Evolutionary conservation across 257 asterid genomes (phyloP), one percentile per base, ranked within the genome.

Genomic region (Ballota nigra): DNA sequence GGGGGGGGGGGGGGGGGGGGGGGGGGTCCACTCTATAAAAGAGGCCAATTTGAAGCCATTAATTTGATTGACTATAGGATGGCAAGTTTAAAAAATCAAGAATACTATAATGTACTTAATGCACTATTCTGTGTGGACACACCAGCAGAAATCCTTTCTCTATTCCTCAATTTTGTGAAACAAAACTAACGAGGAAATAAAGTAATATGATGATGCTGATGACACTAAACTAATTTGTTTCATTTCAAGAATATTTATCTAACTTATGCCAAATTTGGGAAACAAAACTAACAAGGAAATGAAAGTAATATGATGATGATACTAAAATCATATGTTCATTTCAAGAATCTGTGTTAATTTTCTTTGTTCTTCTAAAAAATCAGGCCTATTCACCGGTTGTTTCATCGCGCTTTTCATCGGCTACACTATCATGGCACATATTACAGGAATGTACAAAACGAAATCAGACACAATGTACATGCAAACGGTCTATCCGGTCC

Each of bases 401-500:
- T 93, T 91, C 75, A 26, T 87, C 0, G 97, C 96, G 4, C 91
- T 93, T 36, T 76, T 89, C 65, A 64, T 87, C 15, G 98, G 98
- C 70, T 93, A 93, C 43, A 81, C 80, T 41, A 83, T 91, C 81
- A 83, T 91, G 92, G 96, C 97, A 43, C 96, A 85, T 76, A 72
- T 85, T 18, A 87, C 96, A 0, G 96, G 98, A 75, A 79, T 82
- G 87, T 93, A 91, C 58, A 73, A 60, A 59, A 78, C 92, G 66
- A 71, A 72, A 59, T 86, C 97, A 16, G 79, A 89, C 31, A 74
- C 82, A 57, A 69, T 86, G 69, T 93, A 93, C 86, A 93, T 91
- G 98, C 96, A 91, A 83, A 93, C 98, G 11, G 89, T 91, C 36
- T 90, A 87, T 66, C 97, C 98, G 8, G 84, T 93, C 62, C 86